Evolutionary conservation across 2,329 filamentous ascomycete genomes (phyloP).

Genomic region (Pseudogymnoascus sp.): DNA sequence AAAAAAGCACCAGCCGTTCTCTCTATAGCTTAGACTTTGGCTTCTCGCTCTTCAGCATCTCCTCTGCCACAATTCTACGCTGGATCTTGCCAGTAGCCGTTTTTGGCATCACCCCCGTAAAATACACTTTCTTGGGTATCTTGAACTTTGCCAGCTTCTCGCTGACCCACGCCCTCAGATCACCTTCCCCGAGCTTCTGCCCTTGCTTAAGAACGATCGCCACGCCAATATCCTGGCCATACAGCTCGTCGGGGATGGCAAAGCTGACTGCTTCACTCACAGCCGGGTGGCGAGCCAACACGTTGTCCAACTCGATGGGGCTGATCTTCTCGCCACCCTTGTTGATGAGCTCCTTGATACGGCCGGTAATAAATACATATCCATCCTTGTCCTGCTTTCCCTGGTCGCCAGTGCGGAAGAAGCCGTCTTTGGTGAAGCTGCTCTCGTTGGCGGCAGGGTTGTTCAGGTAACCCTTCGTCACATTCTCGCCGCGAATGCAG

Average conservation of each 20-base stretch:
- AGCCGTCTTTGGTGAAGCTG: conserved; percentile 67
- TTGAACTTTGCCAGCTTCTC: conserved; percentile 76
- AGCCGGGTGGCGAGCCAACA: conserved; percentile 63
- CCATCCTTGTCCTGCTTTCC: conserved; percentile 73
- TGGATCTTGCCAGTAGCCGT: conserved; percentile 90
- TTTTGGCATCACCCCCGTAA: conserved; percentile 79
- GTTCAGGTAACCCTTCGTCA: conserved; percentile 80
- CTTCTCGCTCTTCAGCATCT: conserved; percentile 66
- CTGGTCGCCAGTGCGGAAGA: conserved; percentile 84
- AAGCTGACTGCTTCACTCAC: conserved; percentile 77
- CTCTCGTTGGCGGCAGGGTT: conserved; percentile 68
- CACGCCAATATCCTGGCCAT: conserved; percentile 73
- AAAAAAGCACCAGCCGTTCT: background rate
- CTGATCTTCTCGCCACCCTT: conserved; percentile 87
- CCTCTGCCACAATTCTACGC: conserved; percentile 75
- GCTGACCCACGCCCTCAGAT: conserved; percentile 60
- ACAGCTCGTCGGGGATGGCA: conserved; percentile 73
- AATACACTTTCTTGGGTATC: conserved; percentile 77
- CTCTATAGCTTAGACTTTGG: conserved; percentile 37
- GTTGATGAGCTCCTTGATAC: conserved; percentile 90
- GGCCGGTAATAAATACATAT: conserved; percentile 79
- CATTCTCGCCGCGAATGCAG: conserved; percentile 73
- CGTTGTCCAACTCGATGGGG: conserved; percentile 81
- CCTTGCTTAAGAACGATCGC: conserved; percentile 67
- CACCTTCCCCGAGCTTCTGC: conserved; percentile 46